These are phyloP conservation scores for Chlamydomonas reinhardtii DNA, from an alignment of 163 green algal species.

Conservation along the genomic window DNA sequence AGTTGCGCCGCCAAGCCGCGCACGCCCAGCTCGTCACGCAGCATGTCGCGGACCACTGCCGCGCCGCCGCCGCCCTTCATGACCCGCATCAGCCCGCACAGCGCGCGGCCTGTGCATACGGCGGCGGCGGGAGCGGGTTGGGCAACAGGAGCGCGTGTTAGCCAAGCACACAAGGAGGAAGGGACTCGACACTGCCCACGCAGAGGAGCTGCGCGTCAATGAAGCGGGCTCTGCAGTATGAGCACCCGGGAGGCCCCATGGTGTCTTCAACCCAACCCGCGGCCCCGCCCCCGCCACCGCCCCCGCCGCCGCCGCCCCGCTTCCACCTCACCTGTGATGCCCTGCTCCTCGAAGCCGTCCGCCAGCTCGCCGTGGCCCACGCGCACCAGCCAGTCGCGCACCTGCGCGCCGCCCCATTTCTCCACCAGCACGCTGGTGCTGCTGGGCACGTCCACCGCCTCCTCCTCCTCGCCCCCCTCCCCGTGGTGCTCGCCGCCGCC, in stretches of 20 bases:
- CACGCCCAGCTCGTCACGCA: conserved; percentile 26
- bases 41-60: conserved; percentile 23
- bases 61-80: conserved; percentile 32
- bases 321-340: conserved; percentile 22
- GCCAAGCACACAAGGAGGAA: too few species aligned
- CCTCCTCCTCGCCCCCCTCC: background rate
- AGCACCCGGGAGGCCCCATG: too few species aligned
- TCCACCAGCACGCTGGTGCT: conserved; percentile 39
- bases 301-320: too few species aligned
- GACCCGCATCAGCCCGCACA: conserved; percentile 46
- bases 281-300: too few species aligned
- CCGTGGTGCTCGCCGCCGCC: background rate
- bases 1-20: conserved; percentile 26
- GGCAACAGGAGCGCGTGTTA: too few species aligned
- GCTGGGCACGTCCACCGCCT: conserved; percentile 23
- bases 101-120: conserved; percentile 9
- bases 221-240: too few species aligned
- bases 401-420: conserved; percentile 26
- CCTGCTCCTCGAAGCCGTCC: conserved; percentile 25
- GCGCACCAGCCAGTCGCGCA: conserved; percentile 41
- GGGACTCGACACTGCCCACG: too few species aligned
- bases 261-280: too few species aligned
- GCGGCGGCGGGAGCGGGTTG: too few species aligned
- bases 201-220: too few species aligned
- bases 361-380: conserved; percentile 41